Base-by-base conservation (phyloP, 2,329 filamentous ascomycete species). In the Fusarium sp. region DNA sequence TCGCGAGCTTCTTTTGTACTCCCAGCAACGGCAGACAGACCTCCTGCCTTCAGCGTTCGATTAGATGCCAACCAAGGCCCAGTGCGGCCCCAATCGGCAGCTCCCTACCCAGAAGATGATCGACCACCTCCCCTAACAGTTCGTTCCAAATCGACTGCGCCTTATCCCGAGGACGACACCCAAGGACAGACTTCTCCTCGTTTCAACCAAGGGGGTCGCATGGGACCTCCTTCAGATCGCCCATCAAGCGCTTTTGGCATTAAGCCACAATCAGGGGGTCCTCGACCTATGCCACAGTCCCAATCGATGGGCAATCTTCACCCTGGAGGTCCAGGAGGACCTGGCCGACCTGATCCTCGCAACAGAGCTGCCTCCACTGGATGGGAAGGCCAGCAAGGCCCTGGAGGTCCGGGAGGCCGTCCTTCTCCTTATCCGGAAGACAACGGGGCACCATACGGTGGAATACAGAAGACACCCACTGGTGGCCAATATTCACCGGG, bases 71-170 rank as follows among this genome's bases (percentile, higher is more conserved):
- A 67, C 53, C 73, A 62, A 52, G 76, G 70, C 38, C 73, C 80
- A 48, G 75, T 53, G 32, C 84, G 88, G 37, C 80, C 88, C 18
- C 87, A 84, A 60, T 87, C 90, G 13, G 84, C 87, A 33, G 89
- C 90, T 4, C 92, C 92, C 3, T 94, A 94, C 74, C 92, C 92
- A 1, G 86, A 90, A 45, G 91, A 93, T 70, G 90, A 92, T 71
- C 83, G 85, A 57, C 87, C 89, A 23, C 83, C 86, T 49, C 85
- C 84, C n/a, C 78, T 85, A 46, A 65, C 84, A 20, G 77, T 74
- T 53, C 81, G 86, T 38, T 81, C 86, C 7, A 83, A 82, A 60
- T 86, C 86, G 20, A 76, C 75, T 26, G 89, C 90, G 3, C 92
- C 92, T 2, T 94, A 94, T 74, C 92, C 92, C 1, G 86, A 90